Evolutionary conservation across 768 basidiomycete genomes (phyloP).

Genomic region (Rhodotorula paludigena): DNA sequence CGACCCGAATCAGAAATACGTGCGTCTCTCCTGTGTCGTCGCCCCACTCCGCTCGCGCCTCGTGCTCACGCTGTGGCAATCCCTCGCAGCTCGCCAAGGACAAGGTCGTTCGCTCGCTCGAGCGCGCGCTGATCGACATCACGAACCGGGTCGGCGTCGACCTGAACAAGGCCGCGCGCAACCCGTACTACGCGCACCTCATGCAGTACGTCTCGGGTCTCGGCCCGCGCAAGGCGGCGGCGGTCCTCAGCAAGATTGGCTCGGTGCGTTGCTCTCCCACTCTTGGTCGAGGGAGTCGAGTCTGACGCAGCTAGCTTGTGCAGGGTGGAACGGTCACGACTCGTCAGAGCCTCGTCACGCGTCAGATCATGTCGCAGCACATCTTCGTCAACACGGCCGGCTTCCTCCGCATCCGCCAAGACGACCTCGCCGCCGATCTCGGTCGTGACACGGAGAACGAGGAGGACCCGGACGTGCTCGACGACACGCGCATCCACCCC

Average conservation of each 20-base stretch:
- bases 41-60: too few species aligned
- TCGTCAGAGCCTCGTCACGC: slow-evolving; percentile 80
- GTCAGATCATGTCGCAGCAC: slow-evolving; percentile 70
- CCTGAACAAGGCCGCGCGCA: slow-evolving; percentile 84
- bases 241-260: slow-evolving; percentile 78
- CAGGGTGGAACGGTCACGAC: slow-evolving; percentile 84
- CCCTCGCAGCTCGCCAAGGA: slow-evolving; percentile 74
- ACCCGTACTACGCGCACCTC: slow-evolving; percentile 79
- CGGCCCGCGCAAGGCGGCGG: slow-evolving; percentile 88
- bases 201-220: slow-evolving; percentile 87
- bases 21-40: too few species aligned
- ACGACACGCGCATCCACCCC: slow-evolving; percentile 91
- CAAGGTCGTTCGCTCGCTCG: slow-evolving; percentile 72
- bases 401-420: slow-evolving; percentile 78
- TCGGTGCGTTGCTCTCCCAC: background rate
- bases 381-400: slow-evolving; percentile 91
- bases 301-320: background rate
- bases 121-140: slow-evolving; percentile 80
- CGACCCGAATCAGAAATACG: slow-evolving; percentile 81
- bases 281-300: too few species aligned
- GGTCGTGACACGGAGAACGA: slow-evolving; percentile 58
- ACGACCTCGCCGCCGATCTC: slow-evolving; percentile 52
- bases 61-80: too few species aligned
- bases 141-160: slow-evolving; percentile 92
- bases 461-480: slow-evolving; percentile 79